phyloP scores from a whole-genome alignment of 345 rosid species.

The Hibiscus syriacus region DNA sequence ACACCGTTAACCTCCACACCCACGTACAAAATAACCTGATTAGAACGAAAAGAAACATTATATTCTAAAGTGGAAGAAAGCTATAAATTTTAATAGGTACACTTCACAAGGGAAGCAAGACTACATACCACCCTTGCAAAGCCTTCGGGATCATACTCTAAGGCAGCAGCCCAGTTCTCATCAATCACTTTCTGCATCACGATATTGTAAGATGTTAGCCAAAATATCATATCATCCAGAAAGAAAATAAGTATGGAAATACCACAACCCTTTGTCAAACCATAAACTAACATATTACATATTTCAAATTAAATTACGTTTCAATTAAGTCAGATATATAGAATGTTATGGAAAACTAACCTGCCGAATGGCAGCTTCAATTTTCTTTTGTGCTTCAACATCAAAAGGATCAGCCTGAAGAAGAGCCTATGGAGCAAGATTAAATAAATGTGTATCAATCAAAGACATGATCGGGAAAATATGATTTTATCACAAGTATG shows the following conservation, averaged over 20 bases:
- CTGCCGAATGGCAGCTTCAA: constrained; percentile 97
- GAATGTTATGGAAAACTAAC: constrained; percentile 26
- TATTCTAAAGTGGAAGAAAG: not conserved
- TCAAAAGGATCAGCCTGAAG: constrained; percentile 96
- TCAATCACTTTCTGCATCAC: constrained; percentile 88
- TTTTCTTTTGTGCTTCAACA: constrained; percentile 92
- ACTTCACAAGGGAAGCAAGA: constrained; percentile 12
- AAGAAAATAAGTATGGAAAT: not conserved
- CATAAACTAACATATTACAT: no score
- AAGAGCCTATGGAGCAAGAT: constrained; percentile 48
- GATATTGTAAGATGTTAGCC: constrained; percentile 7
- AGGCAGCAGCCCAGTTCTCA: constrained; percentile 99
- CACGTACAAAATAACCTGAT: constrained; percentile 89
- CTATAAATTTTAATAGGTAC: constrained; percentile 4
- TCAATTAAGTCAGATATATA: no score
- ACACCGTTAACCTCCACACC: constrained; percentile 98
- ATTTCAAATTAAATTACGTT: no score
- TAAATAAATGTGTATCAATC: constrained; percentile 5
- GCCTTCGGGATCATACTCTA: constrained; percentile 94
- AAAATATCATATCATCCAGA: not conserved
- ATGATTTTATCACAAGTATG: no score
- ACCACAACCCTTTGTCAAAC: no score
- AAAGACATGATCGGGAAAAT: not conserved
- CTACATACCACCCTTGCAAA: constrained; percentile 95
- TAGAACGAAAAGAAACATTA: constrained; percentile 13